Base-by-base conservation (phyloP, 2,329 filamentous ascomycete genomes). In the Fonsecaea multimorphosa region DNA sequence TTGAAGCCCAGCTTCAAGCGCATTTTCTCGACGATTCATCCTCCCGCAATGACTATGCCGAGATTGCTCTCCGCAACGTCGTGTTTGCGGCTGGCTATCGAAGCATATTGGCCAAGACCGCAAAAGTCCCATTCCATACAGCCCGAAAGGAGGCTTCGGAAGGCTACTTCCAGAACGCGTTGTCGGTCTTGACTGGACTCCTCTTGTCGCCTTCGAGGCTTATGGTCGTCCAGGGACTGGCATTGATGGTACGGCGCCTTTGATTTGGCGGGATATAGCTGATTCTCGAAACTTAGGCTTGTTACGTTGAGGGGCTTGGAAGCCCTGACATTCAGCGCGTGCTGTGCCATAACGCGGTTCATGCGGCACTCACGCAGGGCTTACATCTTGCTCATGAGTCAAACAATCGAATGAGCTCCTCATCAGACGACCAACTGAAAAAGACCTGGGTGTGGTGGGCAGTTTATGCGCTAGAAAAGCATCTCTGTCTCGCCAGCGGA, bases 61-160 rank as follows among this genome's bases (percentile, higher is more conserved):
- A 46, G 53, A 63, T 44, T 24, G 64, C 64, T 19, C 64, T 66
- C 4, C 53, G 59, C 14, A 61, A 66, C 60, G 38, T 59, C 44
- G 46, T 66, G 16, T 66, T 58, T 36, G 64, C 64, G 4, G 24
- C 29, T 59, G 64, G 64, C 12, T 63, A 51, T 59, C 58, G 59
- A 46, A 66, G 59, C 22, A 31, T 66, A 11, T 44, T 66, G 31
- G 54, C 55, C 8, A 58, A 58, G 12, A 46, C 58, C 14, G 44
- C 51, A 16, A 14, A 27, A 12, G 27, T 65, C 14, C 54, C 59
- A 27, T 66, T 58, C n/a, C 22, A 31, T 8, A 32, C 12, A 11
- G 64, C 59, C 12, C 64, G 62, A 34, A 55, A 32, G 32, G 40
- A 56, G n/a, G 29, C 64, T 3, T 44, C n/a, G 40, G 31, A 46